Conservation (phyloP, 1,284 basidiomycete species). For the Cystobasidium sp. region DNA sequence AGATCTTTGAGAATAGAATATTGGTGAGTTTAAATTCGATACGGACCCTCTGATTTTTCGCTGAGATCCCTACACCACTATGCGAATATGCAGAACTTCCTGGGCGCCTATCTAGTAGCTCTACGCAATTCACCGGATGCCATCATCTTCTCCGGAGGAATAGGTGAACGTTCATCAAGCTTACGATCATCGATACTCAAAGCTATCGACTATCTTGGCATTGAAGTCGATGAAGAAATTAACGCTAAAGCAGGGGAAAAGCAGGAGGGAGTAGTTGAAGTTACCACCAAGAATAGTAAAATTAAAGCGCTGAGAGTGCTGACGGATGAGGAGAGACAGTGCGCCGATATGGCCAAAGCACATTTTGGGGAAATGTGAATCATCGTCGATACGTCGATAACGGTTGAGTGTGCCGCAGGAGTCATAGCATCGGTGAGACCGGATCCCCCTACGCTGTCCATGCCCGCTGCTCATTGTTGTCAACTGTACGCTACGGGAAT, state of each 20-base stretch:
- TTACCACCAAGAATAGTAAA: slow-evolving; percentile 57
- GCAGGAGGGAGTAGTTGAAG: slow-evolving; percentile 54
- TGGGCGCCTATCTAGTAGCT: slow-evolving; percentile 75
- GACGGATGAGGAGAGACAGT: slow-evolving; percentile 61
- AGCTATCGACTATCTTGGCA: slow-evolving; percentile 67
- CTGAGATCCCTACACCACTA: slow-evolving; percentile 17
- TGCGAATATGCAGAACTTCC: slow-evolving; percentile 59
- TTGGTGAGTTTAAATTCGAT: slow-evolving; percentile 57
- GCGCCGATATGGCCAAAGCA: slow-evolving; percentile 46
- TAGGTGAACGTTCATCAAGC: slow-evolving; percentile 72
- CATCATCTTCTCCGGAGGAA: slow-evolving; percentile 81
- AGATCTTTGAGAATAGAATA: slow-evolving; percentile 43
- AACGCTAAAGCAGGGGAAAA: slow-evolving; percentile 59
- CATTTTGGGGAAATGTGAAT: slow-evolving; percentile 3
- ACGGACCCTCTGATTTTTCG: slow-evolving; percentile 43
- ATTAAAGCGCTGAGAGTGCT: slow-evolving; percentile 60
- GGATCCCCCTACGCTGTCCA: too few relatives aligned
- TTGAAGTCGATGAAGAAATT: slow-evolving; percentile 60
- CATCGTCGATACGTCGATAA: background rate
- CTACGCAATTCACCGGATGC: slow-evolving; percentile 68
- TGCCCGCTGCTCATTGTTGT: too few relatives aligned
- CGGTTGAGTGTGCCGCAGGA: too few relatives aligned
- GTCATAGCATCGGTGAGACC: too few relatives aligned
- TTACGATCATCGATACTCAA: slow-evolving; percentile 66
- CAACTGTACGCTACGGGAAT: too few relatives aligned